Evolutionary conservation across 2,329 filamentous ascomycete species (phyloP).

Genomic region (Sordariomycetes sp.): DNA sequence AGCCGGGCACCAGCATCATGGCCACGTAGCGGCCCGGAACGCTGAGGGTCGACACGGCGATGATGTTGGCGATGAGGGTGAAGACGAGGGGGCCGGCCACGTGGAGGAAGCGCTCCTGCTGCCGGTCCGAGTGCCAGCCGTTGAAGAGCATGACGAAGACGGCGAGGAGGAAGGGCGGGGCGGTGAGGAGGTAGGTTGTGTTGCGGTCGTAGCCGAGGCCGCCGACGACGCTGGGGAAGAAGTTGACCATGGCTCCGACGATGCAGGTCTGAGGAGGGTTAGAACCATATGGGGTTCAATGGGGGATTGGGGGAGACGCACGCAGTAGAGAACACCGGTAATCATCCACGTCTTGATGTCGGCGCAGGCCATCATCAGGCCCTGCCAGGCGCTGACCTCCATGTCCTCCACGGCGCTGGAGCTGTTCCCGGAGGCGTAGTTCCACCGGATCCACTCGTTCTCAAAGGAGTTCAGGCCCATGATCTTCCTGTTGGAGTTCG

Average conservation of each 20-base stretch:
- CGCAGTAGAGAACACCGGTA: slow-evolving; percentile 7
- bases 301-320: not conserved
- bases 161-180: slow-evolving; percentile 17
- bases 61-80: slow-evolving; percentile 14
- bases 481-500: no score
- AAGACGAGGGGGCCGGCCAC: slow-evolving; percentile 14
- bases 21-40: slow-evolving; percentile 14
- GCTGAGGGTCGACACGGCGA: slow-evolving; percentile 10
- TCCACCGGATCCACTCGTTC: no score
- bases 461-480: not conserved
- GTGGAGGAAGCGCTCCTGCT: slow-evolving; percentile 27
- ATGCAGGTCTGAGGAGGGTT: not conserved
- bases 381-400: slow-evolving; percentile 7
- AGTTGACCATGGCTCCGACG: slow-evolving; percentile 5
- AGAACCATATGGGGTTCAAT: not conserved
- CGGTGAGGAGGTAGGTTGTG: slow-evolving; percentile 16
- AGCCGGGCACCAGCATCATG: slow-evolving; percentile 27
- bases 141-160: slow-evolving; percentile 17
- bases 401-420: slow-evolving; percentile 7
- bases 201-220: slow-evolving; percentile 13
- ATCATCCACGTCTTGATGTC: slow-evolving; percentile 26
- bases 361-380: slow-evolving; percentile 15
- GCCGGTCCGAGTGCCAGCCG: slow-evolving; percentile 24
- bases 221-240: slow-evolving; percentile 18
- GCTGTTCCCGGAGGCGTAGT: no score